phyloP scores from a whole-genome alignment of 768 basidiomycete species.

The Suillus spraguei region DNA sequence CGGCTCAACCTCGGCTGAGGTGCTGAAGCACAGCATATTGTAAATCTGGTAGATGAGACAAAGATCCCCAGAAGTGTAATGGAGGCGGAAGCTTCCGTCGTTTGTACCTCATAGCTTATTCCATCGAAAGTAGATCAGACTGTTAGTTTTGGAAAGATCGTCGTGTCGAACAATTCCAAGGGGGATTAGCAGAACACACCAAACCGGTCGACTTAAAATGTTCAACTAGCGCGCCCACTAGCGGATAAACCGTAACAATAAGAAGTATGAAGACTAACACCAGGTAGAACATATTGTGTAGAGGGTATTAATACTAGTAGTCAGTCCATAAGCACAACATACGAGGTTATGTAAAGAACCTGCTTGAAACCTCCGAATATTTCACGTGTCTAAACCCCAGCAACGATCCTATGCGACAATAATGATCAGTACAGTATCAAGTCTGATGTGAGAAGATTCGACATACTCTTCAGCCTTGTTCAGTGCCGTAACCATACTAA shows the following conservation, averaged over 20 bases:
- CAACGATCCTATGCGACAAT: constrained; percentile 51
- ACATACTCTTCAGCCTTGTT: constrained; percentile 93
- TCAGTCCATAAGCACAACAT: constrained; percentile 16
- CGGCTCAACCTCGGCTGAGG: constrained; percentile 73
- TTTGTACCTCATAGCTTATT: constrained; percentile 12
- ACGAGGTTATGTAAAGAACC: constrained; percentile 4
- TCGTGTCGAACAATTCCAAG: not conserved
- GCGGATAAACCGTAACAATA: not conserved
- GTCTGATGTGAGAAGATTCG: constrained; percentile 8
- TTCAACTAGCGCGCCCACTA: not conserved
- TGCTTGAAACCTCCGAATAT: not conserved
- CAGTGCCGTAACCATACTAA: constrained; percentile 89
- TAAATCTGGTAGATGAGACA: constrained; percentile 9
- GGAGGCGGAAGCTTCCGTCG: constrained; percentile 25
- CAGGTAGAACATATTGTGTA: constrained; percentile 23
- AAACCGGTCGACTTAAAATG: not conserved
- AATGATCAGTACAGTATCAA: constrained; percentile 17
- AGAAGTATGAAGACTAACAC: constrained; percentile 11
- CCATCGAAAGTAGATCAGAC: constrained; percentile 1
- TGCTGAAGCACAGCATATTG: constrained; percentile 25
- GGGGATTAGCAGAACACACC: not conserved
- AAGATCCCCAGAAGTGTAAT: constrained; percentile 18
- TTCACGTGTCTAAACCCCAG: constrained; percentile 49
- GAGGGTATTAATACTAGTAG: constrained; percentile 34
- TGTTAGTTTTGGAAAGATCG: not conserved